Evolutionary conservation across 2,329 filamentous ascomycete species (phyloP), one percentile per base, ranked within the genome.

Genomic region (Chaetomium strumarium): DNA sequence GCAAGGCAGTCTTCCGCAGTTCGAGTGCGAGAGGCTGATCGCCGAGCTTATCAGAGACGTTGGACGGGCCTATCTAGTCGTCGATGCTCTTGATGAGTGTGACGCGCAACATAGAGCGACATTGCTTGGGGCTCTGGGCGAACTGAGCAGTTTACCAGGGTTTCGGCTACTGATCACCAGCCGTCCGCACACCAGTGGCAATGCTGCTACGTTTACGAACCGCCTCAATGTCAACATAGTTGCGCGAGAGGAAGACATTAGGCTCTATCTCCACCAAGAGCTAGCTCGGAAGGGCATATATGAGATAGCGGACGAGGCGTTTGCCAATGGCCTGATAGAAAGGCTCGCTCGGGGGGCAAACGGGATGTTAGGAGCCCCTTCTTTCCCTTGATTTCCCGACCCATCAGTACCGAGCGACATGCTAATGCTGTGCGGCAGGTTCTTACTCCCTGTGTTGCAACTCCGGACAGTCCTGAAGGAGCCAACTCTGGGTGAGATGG

Each of bases 391-490:
- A 47, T 53, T 13, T 10, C 33, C 10, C 9, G 3, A 34, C 4
- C 33, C 13, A 14, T 14, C 33, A 34, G 33, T 14, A 11, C 33
- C 13, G 13, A 34, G 33, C 34, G 10, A 37, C 12, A 34, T 34
- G 7, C 34, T 37, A 14, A 37, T n/a, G 44, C 9, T 16, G 12
- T 20, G 12, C 11, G 8, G 10, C 38, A 63, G 62, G 59, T 63
- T 62, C 48, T 53, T 68, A 14, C 57, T 68, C 7, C 62, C 65
- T 5, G 63, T 63, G 3, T 58, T 68, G n/a, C 66, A 67, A 43
- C 60, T 67, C 44, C 56, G 56, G 38, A 58, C 58, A 2, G 60
- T 68, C 31, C 48, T 66, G 7, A 59, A 63, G 33, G 61, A 64
- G 53, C 57, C 63, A 14, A 66, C 65, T 10, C 58, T 57, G 49